Base-by-base conservation (phyloP, 345 rosid species). In the Turnera subulata region DNA sequence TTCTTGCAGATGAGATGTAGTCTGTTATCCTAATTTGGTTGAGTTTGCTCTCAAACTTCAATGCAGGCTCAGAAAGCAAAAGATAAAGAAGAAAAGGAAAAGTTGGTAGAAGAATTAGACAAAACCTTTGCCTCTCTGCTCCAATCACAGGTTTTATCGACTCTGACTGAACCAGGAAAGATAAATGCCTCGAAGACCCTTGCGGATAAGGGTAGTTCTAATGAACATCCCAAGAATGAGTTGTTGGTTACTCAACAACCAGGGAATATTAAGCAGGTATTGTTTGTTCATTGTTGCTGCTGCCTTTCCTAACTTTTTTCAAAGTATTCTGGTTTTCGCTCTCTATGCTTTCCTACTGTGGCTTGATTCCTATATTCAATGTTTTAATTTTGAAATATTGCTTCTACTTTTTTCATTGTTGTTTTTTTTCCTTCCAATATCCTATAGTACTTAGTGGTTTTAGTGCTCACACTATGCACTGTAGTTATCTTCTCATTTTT, bases 51-150 rank as follows among this genome's bases (percentile, higher is more conserved):
- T 44, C 43, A 7, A 20, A 19, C 67, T 33, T 20, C 43, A 53
- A 65, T 56, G 52, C 77, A 89, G 99, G 96, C 89, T 61, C 85
- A 87, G 81, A 89, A 78, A 64, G 95, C 96, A 43, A 82, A 80
- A 77, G 82, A 85, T 11, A 89, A 87, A 71, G 94, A 87, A 65
- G 92, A 87, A 72, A 89, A 82, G 53, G 92, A 71, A 63, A 82
- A 84, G 72, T 65, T 85, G 69, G 69, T 85, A 84, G 92, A 82
- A 54, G 96, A 84, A 23, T 61, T 93, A 67, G 97, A 93, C 77
- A 67, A 87, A 76, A 75, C 57, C 55, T 89, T 83, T 73, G 46
- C 71, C 52, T 79, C 96, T 55, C 67, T 89, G 39, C 84, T 80
- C 46, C 72, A 82, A 73, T 87, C 96, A 62, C 52, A 67, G 63